Percentiles rank a stretch among this genome's conserved stretches.
Conservation (phyloP, 2,329 filamentous ascomycete genomes). For the Neofusicoccum parvum region DNA sequence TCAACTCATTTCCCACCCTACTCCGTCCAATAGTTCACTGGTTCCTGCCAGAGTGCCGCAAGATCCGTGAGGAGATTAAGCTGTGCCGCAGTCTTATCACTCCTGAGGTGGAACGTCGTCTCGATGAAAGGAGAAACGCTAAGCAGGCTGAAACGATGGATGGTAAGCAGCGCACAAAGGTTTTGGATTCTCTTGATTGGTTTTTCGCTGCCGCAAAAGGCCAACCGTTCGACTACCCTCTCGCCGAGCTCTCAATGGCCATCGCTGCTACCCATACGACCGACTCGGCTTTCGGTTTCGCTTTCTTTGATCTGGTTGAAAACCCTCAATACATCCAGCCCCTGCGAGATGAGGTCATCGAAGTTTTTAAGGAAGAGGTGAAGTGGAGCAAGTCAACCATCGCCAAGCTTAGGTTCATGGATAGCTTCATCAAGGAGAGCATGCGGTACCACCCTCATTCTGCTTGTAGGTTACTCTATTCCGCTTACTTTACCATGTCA, state of each 20-base stretch:
- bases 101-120: neutral
- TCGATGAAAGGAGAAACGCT: neutral
- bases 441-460: neutral
- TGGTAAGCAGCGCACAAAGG: neutral
- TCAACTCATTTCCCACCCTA: conserved; percentile 39
- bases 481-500: neutral
- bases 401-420: conserved; percentile 22
- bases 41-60: neutral
- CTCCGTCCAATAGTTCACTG: conserved; percentile 30
- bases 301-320: conserved; percentile 22
- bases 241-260: neutral
- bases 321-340: conserved; percentile 24
- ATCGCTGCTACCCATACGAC: conserved; percentile 26
- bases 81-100: neutral
- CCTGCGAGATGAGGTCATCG: conserved; percentile 21
- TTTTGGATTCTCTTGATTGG: neutral
- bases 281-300: neutral
- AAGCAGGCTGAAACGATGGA: neutral
- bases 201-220: neutral
- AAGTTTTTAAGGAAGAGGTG: neutral
- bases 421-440: conserved; percentile 25
- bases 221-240: neutral
- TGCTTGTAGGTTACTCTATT: neutral
- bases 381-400: conserved; percentile 1
- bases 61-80: neutral